A percentile compares a stretch with the other conserved stretches of the same genome.
phyloP scores from a whole-genome alignment of 441 rosid genomes.

The Breynia disticha region DNA sequence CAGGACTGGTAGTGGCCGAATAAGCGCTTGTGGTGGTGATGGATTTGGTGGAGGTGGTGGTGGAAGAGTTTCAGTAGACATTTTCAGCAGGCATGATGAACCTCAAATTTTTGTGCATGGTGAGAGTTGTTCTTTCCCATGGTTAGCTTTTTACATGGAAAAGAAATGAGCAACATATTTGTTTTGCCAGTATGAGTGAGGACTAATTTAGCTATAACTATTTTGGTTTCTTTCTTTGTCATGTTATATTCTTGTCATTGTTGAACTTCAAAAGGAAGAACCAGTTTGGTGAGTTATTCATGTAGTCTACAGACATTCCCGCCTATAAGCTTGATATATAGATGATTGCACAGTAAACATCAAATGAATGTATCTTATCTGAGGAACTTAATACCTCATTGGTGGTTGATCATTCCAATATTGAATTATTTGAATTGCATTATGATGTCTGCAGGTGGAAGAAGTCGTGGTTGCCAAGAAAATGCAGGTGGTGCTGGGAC shows the following conservation, averaged over 20 bases:
- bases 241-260: no score
- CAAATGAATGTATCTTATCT: no score
- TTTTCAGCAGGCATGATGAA: slow-evolving; percentile 94
- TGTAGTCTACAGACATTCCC: no score
- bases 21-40: slow-evolving; percentile 92
- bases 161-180: no score
- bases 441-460: slow-evolving; percentile 55
- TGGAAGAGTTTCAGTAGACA: slow-evolving; percentile 89
- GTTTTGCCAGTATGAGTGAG: neutral
- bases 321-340: no score
- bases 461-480: slow-evolving; percentile 69
- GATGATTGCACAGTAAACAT: no score
- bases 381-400: neutral
- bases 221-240: no score
- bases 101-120: slow-evolving; percentile 89
- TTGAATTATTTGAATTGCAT: neutral
- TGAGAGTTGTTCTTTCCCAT: slow-evolving; percentile 23
- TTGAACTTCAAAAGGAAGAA: no score
- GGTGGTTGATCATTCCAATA: neutral
- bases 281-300: no score
- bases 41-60: slow-evolving; percentile 99
- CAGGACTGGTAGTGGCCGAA: slow-evolving; percentile 91
- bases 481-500: slow-evolving; percentile 99
- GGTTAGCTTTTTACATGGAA: neutral
- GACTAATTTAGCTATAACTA: neutral